Evolutionary conservation across 2,329 filamentous ascomycete species (phyloP).

Genomic region (Periconia digitata): DNA sequence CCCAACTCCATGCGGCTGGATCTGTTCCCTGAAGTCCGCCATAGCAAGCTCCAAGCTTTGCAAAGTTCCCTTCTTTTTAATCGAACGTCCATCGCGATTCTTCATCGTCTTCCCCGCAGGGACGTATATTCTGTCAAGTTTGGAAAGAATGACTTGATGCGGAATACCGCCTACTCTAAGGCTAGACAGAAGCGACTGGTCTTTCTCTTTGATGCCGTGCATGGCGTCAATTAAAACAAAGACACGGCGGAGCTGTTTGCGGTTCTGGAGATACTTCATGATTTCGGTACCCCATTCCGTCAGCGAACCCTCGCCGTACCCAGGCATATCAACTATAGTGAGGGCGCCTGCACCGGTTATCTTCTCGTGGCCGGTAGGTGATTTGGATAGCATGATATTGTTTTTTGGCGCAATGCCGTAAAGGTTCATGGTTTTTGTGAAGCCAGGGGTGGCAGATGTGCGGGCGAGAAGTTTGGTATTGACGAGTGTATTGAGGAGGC

Average conservation of each 20-base stretch:
- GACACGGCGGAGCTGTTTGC: slow-evolving; percentile 63
- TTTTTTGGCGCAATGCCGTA: slow-evolving; percentile 57
- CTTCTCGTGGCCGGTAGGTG: slow-evolving; percentile 20
- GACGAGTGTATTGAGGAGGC: slow-evolving; percentile 63
- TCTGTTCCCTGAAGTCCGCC: slow-evolving; percentile 41
- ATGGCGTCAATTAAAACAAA: slow-evolving; percentile 67
- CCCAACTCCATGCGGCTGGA: slow-evolving; percentile 31
- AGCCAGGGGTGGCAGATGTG: slow-evolving; percentile 61
- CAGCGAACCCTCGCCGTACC: slow-evolving; percentile 65
- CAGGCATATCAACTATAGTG: slow-evolving; percentile 70
- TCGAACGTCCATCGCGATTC: slow-evolving; percentile 13
- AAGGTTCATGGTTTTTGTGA: slow-evolving; percentile 67
- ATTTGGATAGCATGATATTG: slow-evolving; percentile 27
- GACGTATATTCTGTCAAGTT: slow-evolving; percentile 55
- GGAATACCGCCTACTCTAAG: slow-evolving; percentile 60
- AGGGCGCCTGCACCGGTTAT: slow-evolving; percentile 47
- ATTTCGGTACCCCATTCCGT: slow-evolving; percentile 67
- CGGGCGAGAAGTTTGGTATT: slow-evolving; percentile 38
- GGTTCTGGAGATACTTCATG: slow-evolving; percentile 65
- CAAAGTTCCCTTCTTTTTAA: slow-evolving; percentile 37
- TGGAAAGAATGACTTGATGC: slow-evolving; percentile 68
- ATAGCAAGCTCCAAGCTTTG: slow-evolving; percentile 47
- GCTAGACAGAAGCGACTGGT: slow-evolving; percentile 58
- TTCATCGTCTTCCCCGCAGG: slow-evolving; percentile 21
- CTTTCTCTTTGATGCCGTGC: slow-evolving; percentile 65